Evolutionary conservation across 2,329 filamentous ascomycete species (phyloP).

Genomic region (Colletotrichum paranaense): DNA sequence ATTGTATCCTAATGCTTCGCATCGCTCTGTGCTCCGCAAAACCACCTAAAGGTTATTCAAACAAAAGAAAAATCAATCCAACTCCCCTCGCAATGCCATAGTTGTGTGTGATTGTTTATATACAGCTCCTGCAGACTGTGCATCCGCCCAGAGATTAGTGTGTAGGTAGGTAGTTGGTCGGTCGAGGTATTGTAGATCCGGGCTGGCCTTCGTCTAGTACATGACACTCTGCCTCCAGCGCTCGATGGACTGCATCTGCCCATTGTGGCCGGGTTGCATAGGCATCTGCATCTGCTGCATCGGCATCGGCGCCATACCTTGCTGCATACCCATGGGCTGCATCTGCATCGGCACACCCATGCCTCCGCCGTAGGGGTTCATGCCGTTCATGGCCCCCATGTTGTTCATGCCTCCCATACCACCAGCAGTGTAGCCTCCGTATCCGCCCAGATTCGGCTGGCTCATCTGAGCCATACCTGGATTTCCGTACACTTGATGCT

Average conservation of each 20-base stretch:
- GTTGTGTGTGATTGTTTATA: slow-evolving; percentile 5
- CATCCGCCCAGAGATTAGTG: not conserved
- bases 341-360: slow-evolving; percentile 39
- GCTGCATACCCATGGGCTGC: slow-evolving; percentile 31
- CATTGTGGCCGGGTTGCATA: slow-evolving; percentile 32
- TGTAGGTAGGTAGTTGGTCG: not conserved
- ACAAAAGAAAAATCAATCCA: slow-evolving; percentile 25
- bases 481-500: slow-evolving; percentile 37
- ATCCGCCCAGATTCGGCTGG: slow-evolving; percentile 12
- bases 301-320: slow-evolving; percentile 38
- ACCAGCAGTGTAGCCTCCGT: slow-evolving; percentile 24
- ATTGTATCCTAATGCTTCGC: slow-evolving; percentile 1
- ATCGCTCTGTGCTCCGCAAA: not conserved
- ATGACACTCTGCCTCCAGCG: slow-evolving; percentile 56
- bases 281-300: slow-evolving; percentile 36
- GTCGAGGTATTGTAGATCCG: too few relatives aligned
- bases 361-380: slow-evolving; percentile 34
- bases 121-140: not conserved
- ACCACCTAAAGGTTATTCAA: not conserved
- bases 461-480: slow-evolving; percentile 25
- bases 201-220: not conserved
- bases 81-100: slow-evolving; percentile 32
- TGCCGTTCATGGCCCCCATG: slow-evolving; percentile 36
- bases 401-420: slow-evolving; percentile 38
- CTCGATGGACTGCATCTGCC: slow-evolving; percentile 40